Evolutionary conservation across 352 stramenopile species (phyloP).

Genomic region (Phytophthora tubulina): DNA sequence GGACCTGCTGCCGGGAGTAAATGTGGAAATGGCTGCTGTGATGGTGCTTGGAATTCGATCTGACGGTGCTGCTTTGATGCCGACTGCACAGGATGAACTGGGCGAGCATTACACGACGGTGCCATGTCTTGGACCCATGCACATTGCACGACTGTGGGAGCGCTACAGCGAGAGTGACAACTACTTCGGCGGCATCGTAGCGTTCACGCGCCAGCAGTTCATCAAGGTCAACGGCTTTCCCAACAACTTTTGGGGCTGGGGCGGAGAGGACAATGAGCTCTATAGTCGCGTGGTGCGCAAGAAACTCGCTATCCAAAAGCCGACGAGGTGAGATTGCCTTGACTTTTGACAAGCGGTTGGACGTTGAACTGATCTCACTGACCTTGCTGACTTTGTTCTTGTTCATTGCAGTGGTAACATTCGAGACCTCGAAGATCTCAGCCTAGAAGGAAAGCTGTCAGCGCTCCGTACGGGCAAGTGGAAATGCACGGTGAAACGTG

Average conservation of each 20-base stretch:
- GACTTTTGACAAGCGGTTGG: not conserved
- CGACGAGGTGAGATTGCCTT: constrained; percentile 31
- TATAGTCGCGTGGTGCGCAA: constrained; percentile 64
- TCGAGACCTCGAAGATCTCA: constrained; percentile 56
- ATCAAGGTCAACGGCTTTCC: constrained; percentile 96
- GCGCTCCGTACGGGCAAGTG: constrained; percentile 53
- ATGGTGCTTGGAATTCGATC: not conserved
- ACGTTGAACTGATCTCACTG: not conserved
- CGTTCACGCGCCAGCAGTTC: constrained; percentile 91
- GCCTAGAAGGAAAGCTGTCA: constrained; percentile 52
- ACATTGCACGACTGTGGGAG: constrained; percentile 96
- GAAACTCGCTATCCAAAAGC: constrained; percentile 54
- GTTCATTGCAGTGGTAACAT: constrained; percentile 51
- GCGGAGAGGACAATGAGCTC: constrained; percentile 66
- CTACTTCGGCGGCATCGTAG: constrained; percentile 95
- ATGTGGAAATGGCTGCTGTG: constrained; percentile 7
- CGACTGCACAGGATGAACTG: constrained; percentile 67
- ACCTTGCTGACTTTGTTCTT: not conserved
- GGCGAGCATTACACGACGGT: constrained; percentile 77
- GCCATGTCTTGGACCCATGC: constrained; percentile 79
- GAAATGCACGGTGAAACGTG: constrained; percentile 65
- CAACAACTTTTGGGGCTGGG: constrained; percentile 95
- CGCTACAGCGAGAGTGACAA: constrained; percentile 95
- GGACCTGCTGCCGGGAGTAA: constrained; percentile 90
- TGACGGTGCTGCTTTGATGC: constrained; percentile 4